phyloP scores from a whole-genome alignment of 768 basidiomycete genomes.

The Boletus huronensis region DNA sequence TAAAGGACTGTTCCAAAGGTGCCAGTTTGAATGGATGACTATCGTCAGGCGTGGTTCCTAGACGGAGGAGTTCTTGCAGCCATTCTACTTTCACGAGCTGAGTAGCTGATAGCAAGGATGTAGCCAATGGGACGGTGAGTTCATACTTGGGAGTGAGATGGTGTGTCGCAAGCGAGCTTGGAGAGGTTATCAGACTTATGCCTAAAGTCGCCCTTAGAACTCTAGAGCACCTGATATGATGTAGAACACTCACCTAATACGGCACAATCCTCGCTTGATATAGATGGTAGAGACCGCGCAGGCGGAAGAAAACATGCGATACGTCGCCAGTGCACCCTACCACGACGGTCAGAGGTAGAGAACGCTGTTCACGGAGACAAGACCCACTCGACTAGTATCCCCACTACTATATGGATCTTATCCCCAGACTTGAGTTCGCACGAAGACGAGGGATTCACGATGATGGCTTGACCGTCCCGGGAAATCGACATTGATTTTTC shows the following conservation, averaged over 20 bases:
- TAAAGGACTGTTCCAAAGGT: slow-evolving; percentile 49
- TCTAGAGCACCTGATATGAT: background rate
- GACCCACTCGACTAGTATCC: slow-evolving; percentile 45
- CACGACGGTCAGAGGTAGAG: slow-evolving; percentile 1
- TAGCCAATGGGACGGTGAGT: slow-evolving; percentile 47
- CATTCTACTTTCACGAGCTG: slow-evolving; percentile 66
- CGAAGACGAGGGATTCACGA: slow-evolving; percentile 37
- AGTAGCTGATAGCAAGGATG: slow-evolving; percentile 56
- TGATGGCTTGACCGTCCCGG: slow-evolving; percentile 32
- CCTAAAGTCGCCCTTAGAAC: slow-evolving; percentile 32
- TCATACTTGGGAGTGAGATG: slow-evolving; percentile 54
- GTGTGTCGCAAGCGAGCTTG: slow-evolving; percentile 52
- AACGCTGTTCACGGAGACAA: background rate
- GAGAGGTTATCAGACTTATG: slow-evolving; percentile 49
- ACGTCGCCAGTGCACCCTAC: slow-evolving; percentile 50
- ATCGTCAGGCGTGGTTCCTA: slow-evolving; percentile 39
- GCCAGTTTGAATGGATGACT: slow-evolving; percentile 32
- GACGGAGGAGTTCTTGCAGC: slow-evolving; percentile 57
- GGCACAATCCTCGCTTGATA: slow-evolving; percentile 44
- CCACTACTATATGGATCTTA: slow-evolving; percentile 42
- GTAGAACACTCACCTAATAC: slow-evolving; percentile 47
- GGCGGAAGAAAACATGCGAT: slow-evolving; percentile 48
- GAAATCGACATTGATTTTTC: slow-evolving; percentile 44
- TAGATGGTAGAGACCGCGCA: slow-evolving; percentile 33
- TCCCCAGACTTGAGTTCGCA: slow-evolving; percentile 55